Evolutionary conservation across 345 rosid genomes (phyloP), one percentile per base, ranked within the genome.

Genomic region (Arabidopsis arenosa): DNA sequence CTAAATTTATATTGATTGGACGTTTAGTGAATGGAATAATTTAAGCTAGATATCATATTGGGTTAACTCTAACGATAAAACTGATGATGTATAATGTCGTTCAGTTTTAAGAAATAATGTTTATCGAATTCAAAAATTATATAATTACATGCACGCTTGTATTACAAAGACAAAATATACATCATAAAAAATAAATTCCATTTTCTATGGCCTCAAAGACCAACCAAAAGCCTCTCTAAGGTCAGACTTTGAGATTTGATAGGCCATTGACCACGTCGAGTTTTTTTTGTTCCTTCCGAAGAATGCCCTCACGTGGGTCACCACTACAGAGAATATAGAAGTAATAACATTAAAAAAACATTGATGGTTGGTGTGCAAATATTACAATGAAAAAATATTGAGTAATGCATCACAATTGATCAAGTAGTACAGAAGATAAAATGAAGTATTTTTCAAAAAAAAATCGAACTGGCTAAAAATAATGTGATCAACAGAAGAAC

Each of bases 11-110:
- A 45, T 57, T 52, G 70, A 58, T 75, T 36, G 63, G 74, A 57
- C 56, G 70, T 69, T 63, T 70, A 36, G 80, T 63, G 70, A 69
- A 76, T 23, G 65, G 26, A 52, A 53, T 76, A 76, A 62, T 32
- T 62, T 69, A 76, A 53, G n/a, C n/a, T n/a, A n/a, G 64, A 61
- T 69, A 76, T 76, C 80, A 43, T 63, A 35, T 76, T 62, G 75
- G 69, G 39, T 76, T 52, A 69, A 62, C 33, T 76, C 64, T 54
- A 53, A 69, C 56, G 75, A 76, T 76, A 69, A 69, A 69, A 62
- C 26, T 76, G 75, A 62, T 76, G 70, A 69, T 54, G 69, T 60
- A 51, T 40, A 26, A 9, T 39, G 69, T 73, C 68, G 48, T 21
- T 52, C 39, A 60, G 4, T 21, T 76, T 14, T 57, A 4, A 37